Evolutionary conservation across 805 yeast genomes (phyloP), one percentile per base, ranked within the genome.

Genomic region (Monosporozyma aquatica): DNA sequence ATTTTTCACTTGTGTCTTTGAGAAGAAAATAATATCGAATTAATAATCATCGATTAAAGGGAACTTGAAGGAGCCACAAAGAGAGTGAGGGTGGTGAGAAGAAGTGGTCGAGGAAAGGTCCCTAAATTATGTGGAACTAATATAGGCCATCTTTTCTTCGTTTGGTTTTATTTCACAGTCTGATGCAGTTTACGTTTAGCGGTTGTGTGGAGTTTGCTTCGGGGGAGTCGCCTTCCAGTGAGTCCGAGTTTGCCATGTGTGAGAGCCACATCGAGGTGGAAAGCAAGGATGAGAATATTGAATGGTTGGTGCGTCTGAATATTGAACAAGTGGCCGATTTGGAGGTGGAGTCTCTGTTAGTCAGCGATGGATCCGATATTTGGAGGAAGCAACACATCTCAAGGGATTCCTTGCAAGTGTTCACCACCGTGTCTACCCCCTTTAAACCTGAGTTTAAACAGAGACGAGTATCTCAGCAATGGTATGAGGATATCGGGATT

Each of bases 301-400:
- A 20, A 8, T 32, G 35, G 35, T 18, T 32, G 18, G 7, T 32
- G 1, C 14, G 11, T 7, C 3, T 32, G 11, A 23, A 32, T 32
- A 8, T 32, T 8, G 35, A 32, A 8, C 35, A 32, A n/a, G 5
- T 32, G 22, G 18, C 5, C 10, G 15, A 18, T 4, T 3, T 32
- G 35, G 22, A 32, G 18, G 18, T 32, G 13, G 11, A 4, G 18
- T 18, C 18, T n/a, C n/a, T 58, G 9, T 21, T 42, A 1, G 43
- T 53, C 5, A 54, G 61, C 41, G 62, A 59, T 24, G 64, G 64
- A 6, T 45, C 29, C 15, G 41, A 30, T 13, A 37, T 40, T 26
- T 34, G 25, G 21, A 23, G 14, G 30, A 33, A 11, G 6, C 21
- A 23, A 6, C n/a, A n/a, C 10, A 10, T 40, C 11, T 25, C 18